Conservation (phyloP, 2,329 filamentous ascomycete species). For the Ophiostoma sp. region DNA sequence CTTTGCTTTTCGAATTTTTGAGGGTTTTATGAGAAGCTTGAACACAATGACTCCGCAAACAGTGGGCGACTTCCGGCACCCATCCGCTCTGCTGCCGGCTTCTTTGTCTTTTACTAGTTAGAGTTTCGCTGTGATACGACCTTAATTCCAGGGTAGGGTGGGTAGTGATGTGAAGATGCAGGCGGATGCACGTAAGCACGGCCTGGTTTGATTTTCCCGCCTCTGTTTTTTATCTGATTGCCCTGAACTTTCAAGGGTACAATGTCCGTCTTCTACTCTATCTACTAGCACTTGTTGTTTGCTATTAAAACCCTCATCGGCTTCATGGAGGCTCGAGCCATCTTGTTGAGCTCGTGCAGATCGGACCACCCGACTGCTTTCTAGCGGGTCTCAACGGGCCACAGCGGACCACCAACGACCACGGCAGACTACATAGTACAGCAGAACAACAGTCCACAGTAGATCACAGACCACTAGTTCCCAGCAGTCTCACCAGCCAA, state of each 20-base stretch:
- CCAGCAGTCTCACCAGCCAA: not conserved
- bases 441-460: not conserved
- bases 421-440: not conserved
- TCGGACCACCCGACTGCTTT: slow-evolving; percentile 6
- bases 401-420: not conserved
- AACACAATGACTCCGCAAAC: not conserved
- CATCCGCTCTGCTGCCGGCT: not conserved
- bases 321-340: not conserved
- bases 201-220: not conserved
- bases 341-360: not conserved
- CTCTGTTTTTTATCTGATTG: not conserved
- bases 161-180: not conserved
- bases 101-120: not conserved
- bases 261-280: not conserved
- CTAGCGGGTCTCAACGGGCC: slow-evolving; percentile 3
- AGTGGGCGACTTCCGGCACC: not conserved
- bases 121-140: not conserved
- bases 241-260: not conserved
- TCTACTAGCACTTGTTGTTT: not conserved
- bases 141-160: not conserved
- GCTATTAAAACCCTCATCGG: not conserved
- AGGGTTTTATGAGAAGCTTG: too few relatives aligned
- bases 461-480: not conserved
- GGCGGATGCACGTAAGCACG: not conserved
- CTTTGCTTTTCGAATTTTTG: too few relatives aligned